Percentiles rank a stretch among this genome's conserved stretches.
These are phyloP conservation scores for Plectosphaerella cucumerina DNA, from an alignment of 2,329 filamentous ascomycete genomes.

Conservation along the genomic window DNA sequence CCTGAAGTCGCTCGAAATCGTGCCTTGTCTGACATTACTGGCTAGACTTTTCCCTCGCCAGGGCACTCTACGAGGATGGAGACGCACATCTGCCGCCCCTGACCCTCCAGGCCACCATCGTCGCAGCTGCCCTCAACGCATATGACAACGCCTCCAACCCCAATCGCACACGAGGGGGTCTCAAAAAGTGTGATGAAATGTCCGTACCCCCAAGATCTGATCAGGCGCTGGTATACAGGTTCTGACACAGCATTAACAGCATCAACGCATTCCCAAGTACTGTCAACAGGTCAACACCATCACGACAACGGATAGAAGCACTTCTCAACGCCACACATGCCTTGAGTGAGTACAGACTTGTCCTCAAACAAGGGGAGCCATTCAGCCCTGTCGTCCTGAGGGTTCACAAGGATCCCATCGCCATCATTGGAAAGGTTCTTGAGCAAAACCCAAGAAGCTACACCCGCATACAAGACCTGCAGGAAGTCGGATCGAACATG, in stretches of 20 bases:
- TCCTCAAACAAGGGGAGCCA: constrained; percentile 73
- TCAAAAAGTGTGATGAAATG: constrained; percentile 77
- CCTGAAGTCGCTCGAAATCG: neutral
- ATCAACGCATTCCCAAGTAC: constrained; percentile 60
- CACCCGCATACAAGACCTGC: constrained; percentile 68
- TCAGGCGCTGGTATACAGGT: neutral
- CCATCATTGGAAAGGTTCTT: constrained; percentile 67
- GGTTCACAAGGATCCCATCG: constrained; percentile 71
- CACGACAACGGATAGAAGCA: constrained; percentile 53
- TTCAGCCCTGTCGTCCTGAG: constrained; percentile 75
- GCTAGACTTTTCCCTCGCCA: constrained; percentile 43
- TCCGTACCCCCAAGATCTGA: constrained; percentile 30
- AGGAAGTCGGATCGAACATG: constrained; percentile 65
- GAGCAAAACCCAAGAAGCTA: constrained; percentile 74
- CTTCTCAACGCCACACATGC: constrained; percentile 70
- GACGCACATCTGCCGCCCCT: constrained; percentile 44
- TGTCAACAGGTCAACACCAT: constrained; percentile 46
- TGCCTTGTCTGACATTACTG: constrained; percentile 1
- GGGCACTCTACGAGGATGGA: constrained; percentile 54
- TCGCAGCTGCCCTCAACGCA: constrained; percentile 60
- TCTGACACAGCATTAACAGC: constrained; percentile 32
- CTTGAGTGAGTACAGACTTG: constrained; percentile 71
- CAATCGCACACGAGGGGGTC: constrained; percentile 68
- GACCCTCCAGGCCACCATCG: constrained; percentile 55
- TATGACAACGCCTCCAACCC: constrained; percentile 83